These are phyloP conservation scores for Kokia cookei DNA, from an alignment of 441 rosid genomes.

Conservation along the genomic window DNA sequence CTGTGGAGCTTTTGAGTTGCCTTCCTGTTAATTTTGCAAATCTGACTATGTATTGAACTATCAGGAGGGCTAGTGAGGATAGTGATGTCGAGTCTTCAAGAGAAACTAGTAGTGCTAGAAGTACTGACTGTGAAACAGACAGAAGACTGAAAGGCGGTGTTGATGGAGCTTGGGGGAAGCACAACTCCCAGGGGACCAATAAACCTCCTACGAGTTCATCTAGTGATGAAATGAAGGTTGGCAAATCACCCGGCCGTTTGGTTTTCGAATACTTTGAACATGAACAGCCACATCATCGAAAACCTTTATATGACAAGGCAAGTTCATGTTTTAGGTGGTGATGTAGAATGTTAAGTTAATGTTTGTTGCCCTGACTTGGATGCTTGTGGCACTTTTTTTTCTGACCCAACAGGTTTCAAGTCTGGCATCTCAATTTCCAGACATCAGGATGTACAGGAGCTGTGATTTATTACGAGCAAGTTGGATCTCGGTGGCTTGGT, in stretches of 20 bases:
- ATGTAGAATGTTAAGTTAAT: not conserved
- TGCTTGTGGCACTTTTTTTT: not conserved
- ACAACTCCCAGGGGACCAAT: not conserved
- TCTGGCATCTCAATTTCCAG: constrained; percentile 49
- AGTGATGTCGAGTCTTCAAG: constrained; percentile 22
- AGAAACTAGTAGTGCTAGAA: constrained; percentile 18
- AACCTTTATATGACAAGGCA: constrained; percentile 48
- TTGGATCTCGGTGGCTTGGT: constrained; percentile 70
- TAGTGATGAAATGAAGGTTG: constrained; percentile 6
- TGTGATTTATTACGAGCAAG: constrained; percentile 53
- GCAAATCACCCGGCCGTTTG: constrained; percentile 25
- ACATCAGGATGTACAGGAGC: constrained; percentile 40
- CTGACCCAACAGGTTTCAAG: constrained; percentile 24
- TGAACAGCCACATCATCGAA: constrained; percentile 48
- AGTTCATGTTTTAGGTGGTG: constrained; percentile 2
- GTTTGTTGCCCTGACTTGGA: not conserved
- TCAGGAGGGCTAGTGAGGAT: constrained; percentile 22
- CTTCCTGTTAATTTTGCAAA: not conserved
- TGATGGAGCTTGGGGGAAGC: not conserved
- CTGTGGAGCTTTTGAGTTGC: not conserved
- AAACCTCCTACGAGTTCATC: not conserved
- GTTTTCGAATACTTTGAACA: constrained; percentile 43
- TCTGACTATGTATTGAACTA: not conserved
- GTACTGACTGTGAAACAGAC: constrained; percentile 4
- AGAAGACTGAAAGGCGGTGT: not conserved